phyloP scores from a whole-genome alignment of 352 stramenopile species.

The Globisporangium ultimum region DNA sequence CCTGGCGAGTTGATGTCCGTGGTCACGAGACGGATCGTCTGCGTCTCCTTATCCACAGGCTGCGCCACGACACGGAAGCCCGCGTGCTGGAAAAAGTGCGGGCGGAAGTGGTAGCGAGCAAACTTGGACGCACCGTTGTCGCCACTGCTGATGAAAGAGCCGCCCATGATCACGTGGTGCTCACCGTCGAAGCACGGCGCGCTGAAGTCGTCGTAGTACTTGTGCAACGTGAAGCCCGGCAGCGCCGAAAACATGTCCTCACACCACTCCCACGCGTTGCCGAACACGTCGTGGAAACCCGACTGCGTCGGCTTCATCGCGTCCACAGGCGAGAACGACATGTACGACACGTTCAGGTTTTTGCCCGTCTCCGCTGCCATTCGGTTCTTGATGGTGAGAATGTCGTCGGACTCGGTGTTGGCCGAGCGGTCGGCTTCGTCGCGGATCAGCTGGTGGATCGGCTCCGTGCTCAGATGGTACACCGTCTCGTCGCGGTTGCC shows the following conservation, averaged over 20 bases:
- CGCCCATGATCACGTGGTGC: slow-evolving; percentile 95
- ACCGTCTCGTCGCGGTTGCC: slow-evolving; percentile 59
- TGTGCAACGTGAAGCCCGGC: slow-evolving; percentile 87
- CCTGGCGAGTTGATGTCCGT: slow-evolving; percentile 68
- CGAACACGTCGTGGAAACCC: slow-evolving; percentile 93
- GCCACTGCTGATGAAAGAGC: slow-evolving; percentile 93
- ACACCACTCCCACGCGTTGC: slow-evolving; percentile 97
- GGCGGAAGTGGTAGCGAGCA: slow-evolving; percentile 95
- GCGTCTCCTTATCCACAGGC: slow-evolving; percentile 54
- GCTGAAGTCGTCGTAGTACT: slow-evolving; percentile 97
- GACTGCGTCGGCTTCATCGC: slow-evolving; percentile 54
- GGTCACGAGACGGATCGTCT: slow-evolving; percentile 55
- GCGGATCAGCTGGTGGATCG: slow-evolving; percentile 91
- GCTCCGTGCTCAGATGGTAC: slow-evolving; percentile 91
- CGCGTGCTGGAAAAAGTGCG: slow-evolving; percentile 97
- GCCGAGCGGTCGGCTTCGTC: slow-evolving; percentile 48
- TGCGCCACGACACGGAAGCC: slow-evolving; percentile 93
- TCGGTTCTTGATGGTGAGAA: slow-evolving; percentile 58
- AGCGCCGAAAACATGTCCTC: slow-evolving; percentile 95
- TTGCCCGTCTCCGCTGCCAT: slow-evolving; percentile 50
- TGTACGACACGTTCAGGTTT: slow-evolving; percentile 93
- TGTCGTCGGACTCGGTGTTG: slow-evolving; percentile 58
- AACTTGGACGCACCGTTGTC: slow-evolving; percentile 95
- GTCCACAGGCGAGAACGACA: slow-evolving; percentile 91
- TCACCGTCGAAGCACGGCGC: slow-evolving; percentile 97